A percentile compares a stretch with the other conserved stretches of the same genome.
Evolutionary conservation across 805 yeast species (phyloP).

Genomic region (Metschnikowia peoriensis): DNA sequence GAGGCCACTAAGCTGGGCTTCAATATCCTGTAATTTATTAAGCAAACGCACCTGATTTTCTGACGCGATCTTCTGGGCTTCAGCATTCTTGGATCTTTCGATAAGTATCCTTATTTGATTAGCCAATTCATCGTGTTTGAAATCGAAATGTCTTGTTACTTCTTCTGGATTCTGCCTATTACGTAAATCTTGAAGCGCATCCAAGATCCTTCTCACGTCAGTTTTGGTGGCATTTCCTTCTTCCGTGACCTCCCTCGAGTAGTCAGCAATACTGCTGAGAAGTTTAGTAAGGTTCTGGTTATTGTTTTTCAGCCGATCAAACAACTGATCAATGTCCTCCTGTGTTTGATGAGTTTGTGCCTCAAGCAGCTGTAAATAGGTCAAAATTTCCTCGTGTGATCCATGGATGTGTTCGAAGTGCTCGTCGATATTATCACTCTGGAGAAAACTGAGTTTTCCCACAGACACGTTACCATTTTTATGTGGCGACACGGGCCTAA

Average conservation of each 20-base stretch:
- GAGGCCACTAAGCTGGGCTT: slow-evolving; percentile 6
- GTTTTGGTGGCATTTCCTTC: slow-evolving; percentile 36
- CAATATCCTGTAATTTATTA: slow-evolving; percentile 7
- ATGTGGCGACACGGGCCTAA: slow-evolving; percentile 29
- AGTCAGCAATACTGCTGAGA: slow-evolving; percentile 32
- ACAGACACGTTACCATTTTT: slow-evolving; percentile 16
- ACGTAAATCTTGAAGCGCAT: slow-evolving; percentile 17
- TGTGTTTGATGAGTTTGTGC: slow-evolving; percentile 34
- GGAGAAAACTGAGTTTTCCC: slow-evolving; percentile 30
- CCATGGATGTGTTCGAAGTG: slow-evolving; percentile 31
- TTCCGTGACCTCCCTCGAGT: slow-evolving; percentile 34
- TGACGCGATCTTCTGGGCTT: not conserved
- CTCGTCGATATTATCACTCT: slow-evolving; percentile 33
- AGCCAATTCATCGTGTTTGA: slow-evolving; percentile 1
- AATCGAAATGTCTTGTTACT: not conserved
- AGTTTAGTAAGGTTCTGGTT: slow-evolving; percentile 37
- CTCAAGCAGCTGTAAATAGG: slow-evolving; percentile 31
- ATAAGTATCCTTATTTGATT: not conserved
- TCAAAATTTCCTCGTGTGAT: slow-evolving; percentile 27
- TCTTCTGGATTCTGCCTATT: not conserved
- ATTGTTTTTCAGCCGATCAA: slow-evolving; percentile 40
- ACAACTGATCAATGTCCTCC: slow-evolving; percentile 35
- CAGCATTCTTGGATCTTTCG: not conserved
- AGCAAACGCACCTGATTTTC: not conserved
- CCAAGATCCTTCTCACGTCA: slow-evolving; percentile 25